Conservation (phyloP, 2,329 filamentous ascomycete species). For the Coleophoma cylindrospora region DNA sequence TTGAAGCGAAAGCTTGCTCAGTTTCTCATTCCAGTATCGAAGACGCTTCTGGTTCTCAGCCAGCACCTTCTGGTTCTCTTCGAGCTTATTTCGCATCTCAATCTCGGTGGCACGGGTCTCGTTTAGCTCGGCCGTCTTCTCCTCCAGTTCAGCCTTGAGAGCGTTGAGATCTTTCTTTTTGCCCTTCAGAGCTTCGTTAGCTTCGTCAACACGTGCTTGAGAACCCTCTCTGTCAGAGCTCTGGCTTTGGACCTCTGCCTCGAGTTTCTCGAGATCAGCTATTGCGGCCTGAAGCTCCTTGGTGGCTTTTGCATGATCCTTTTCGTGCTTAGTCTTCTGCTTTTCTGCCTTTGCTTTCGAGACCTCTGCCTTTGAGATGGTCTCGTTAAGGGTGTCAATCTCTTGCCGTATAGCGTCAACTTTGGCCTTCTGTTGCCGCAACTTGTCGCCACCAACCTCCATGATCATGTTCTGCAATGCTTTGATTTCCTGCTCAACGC, state of each 20-base stretch:
- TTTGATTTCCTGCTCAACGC: slow-evolving; percentile 90
- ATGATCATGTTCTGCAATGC: slow-evolving; percentile 93
- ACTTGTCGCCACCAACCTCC: slow-evolving; percentile 91
- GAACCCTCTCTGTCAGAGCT: slow-evolving; percentile 69
- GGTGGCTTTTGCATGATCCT: slow-evolving; percentile 71
- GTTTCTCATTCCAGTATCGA: slow-evolving; percentile 85
- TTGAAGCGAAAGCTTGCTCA: slow-evolving; percentile 77
- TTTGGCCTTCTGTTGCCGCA: slow-evolving; percentile 84
- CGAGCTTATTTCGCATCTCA: slow-evolving; percentile 97
- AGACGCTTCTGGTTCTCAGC: slow-evolving; percentile 80
- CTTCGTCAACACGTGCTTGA: slow-evolving; percentile 70
- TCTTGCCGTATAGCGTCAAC: slow-evolving; percentile 87
- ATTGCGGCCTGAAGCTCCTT: slow-evolving; percentile 71
- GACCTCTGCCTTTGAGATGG: slow-evolving; percentile 81
- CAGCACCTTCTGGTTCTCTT: slow-evolving; percentile 89
- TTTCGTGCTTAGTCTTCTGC: slow-evolving; percentile 80
- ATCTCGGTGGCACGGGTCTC: slow-evolving; percentile 86
- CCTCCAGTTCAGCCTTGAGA: slow-evolving; percentile 81
- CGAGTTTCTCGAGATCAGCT: slow-evolving; percentile 70
- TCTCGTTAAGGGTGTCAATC: slow-evolving; percentile 74
- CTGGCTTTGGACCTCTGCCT: slow-evolving; percentile 75
- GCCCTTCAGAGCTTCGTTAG: slow-evolving; percentile 68
- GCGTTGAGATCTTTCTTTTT: slow-evolving; percentile 77
- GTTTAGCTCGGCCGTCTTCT: slow-evolving; percentile 81
- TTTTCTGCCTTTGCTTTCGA: slow-evolving; percentile 92